Conservation (phyloP, 1,139 yeast species). For the Magnusiomyces sp. region DNA sequence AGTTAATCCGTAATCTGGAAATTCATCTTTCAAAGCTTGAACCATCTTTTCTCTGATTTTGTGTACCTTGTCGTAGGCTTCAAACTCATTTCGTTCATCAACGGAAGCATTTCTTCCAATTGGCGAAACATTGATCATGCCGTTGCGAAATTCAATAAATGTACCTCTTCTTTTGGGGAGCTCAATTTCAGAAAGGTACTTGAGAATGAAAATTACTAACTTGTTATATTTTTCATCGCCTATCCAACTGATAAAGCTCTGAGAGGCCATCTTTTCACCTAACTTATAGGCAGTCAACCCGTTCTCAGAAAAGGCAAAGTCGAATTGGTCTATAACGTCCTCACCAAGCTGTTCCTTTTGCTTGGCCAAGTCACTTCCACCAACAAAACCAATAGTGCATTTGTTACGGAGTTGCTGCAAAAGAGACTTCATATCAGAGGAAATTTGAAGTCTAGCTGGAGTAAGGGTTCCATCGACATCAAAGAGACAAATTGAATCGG, state of each 20-base stretch:
- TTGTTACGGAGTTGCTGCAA: conserved; percentile 74
- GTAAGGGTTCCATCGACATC: conserved; percentile 98
- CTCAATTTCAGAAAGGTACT: conserved; percentile 77
- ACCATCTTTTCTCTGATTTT: conserved; percentile 79
- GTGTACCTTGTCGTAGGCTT: conserved; percentile 69
- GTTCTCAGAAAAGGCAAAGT: conserved; percentile 93
- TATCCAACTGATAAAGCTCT: conserved; percentile 88
- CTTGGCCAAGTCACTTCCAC: conserved; percentile 92
- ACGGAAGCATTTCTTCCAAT: conserved; percentile 97
- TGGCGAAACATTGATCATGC: conserved; percentile 97
- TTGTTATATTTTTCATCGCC: conserved; percentile 93
- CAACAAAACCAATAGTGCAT: conserved; percentile 94
- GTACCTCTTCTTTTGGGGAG: conserved; percentile 86
- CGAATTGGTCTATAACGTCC: conserved; percentile 63
- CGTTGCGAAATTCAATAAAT: conserved; percentile 96
- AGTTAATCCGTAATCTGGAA: conserved; percentile 77
- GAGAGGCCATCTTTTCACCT: conserved; percentile 82
- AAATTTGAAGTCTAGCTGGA: conserved; percentile 80
- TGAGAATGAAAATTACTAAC: conserved; percentile 75
- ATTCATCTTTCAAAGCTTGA: conserved; percentile 68
- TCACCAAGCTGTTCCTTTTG: conserved; percentile 94
- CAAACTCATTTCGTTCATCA: conserved; percentile 86
- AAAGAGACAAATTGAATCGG: conserved; percentile 56
- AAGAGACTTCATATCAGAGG: conserved; percentile 70
- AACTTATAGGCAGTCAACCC: conserved; percentile 94